These are phyloP conservation scores for Chalaropsis thielavioides DNA, from an alignment of 2,329 filamentous ascomycete genomes.

Conservation along the genomic window DNA sequence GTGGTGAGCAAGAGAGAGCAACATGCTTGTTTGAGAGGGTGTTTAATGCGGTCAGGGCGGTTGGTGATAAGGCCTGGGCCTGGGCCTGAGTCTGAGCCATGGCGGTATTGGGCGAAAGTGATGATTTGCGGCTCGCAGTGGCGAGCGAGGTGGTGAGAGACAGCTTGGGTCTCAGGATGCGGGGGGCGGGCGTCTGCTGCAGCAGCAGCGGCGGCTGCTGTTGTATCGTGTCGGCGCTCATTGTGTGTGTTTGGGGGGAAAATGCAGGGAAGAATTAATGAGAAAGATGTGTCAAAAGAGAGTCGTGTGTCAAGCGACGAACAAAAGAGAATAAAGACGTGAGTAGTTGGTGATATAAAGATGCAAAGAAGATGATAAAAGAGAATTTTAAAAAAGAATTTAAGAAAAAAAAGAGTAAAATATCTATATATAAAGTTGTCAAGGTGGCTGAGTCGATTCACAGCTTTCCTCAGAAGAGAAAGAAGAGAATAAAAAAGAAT, in stretches of 20 bases:
- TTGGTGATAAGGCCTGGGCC: constrained; percentile 46
- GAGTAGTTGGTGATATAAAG: background rate
- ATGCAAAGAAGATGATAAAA: background rate
- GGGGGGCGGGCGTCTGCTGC: constrained; percentile 6
- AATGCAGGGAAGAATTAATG: background rate
- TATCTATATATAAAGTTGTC: background rate
- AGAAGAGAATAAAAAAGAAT: background rate
- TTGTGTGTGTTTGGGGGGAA: constrained; percentile 19
- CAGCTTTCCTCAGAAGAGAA: background rate
- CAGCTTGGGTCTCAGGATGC: constrained; percentile 14
- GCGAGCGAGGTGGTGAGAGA: constrained; percentile 33
- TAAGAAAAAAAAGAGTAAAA: too few species aligned
- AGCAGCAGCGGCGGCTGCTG: constrained; percentile 3
- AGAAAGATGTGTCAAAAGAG: background rate
- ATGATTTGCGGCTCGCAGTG: constrained; percentile 16
- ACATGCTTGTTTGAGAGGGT: constrained; percentile 50
- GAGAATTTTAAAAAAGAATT: constrained; percentile 3
- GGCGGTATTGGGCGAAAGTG: constrained; percentile 29
- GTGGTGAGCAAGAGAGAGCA: constrained; percentile 26
- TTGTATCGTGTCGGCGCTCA: constrained; percentile 11
- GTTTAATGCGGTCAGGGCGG: constrained; percentile 49
- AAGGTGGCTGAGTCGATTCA: background rate
- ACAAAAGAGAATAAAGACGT: background rate
- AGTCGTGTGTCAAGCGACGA: too few species aligned
- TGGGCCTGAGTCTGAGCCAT: too few species aligned